These are phyloP conservation scores for Talaromyces sp. DNA, from an alignment of 2,329 filamentous ascomycete genomes.

Conservation along the genomic window DNA sequence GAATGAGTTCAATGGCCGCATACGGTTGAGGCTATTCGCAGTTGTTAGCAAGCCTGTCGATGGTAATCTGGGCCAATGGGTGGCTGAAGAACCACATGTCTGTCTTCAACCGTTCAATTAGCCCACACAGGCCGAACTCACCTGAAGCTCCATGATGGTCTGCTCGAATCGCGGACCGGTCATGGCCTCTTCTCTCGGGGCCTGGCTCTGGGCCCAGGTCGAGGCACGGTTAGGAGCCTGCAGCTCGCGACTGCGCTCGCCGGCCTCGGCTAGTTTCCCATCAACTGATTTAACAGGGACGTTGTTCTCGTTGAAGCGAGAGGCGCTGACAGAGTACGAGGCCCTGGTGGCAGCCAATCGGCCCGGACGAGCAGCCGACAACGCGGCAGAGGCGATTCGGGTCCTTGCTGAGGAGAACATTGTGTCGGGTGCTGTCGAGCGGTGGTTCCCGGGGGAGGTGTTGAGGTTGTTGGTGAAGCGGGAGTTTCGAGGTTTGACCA, in stretches of 20 bases:
- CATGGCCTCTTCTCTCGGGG: slow-evolving; percentile 77
- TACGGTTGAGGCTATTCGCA: slow-evolving; percentile 69
- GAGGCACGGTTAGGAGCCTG: slow-evolving; percentile 83
- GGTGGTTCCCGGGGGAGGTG: slow-evolving; percentile 7
- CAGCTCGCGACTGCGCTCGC: slow-evolving; percentile 53
- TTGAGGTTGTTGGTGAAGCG: slow-evolving; percentile 14
- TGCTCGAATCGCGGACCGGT: slow-evolving; percentile 93
- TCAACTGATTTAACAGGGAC: slow-evolving; percentile 44
- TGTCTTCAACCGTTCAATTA: not conserved
- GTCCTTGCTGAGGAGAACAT: slow-evolving; percentile 44
- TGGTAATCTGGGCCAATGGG: not conserved
- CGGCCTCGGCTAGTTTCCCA: slow-evolving; percentile 49
- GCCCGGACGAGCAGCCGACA: slow-evolving; percentile 30
- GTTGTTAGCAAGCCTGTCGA: not conserved
- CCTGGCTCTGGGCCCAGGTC: slow-evolving; percentile 84
- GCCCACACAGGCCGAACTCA: slow-evolving; percentile 40
- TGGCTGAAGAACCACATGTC: not conserved
- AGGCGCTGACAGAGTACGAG: slow-evolving; percentile 40
- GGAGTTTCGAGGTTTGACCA: slow-evolving; percentile 30
- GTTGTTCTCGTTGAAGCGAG: slow-evolving; percentile 36
- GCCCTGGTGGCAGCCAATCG: slow-evolving; percentile 20
- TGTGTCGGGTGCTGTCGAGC: slow-evolving; percentile 18
- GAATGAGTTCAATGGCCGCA: slow-evolving; percentile 91
- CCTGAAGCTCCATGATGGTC: slow-evolving; percentile 89
- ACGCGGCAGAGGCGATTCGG: slow-evolving; percentile 36